Base-by-base conservation (phyloP, 495 filamentous ascomycete species). In the Niebla homalea region DNA sequence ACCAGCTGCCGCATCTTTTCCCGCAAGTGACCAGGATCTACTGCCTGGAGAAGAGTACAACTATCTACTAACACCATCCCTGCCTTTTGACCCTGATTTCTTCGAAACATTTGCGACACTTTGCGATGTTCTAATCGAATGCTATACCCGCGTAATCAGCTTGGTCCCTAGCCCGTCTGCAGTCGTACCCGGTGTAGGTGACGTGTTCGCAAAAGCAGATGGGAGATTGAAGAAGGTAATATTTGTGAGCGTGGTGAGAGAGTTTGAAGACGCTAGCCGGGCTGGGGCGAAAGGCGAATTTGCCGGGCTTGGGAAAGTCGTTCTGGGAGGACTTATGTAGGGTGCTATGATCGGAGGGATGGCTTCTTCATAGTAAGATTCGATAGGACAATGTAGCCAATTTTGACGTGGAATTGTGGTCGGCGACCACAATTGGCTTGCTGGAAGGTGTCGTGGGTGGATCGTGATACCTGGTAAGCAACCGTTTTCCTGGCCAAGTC, bases 81-180 rank as follows among this genome's bases (percentile, higher is more conserved):
- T 97, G 45, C 92, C 92, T 0, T 99, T 99, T 60, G 92, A 97
- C 44, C 90, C 90, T 10, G 92, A 99, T 65, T 99, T 94, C 60
- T 93, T 88, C 63, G 87, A 94, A 67, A 93, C 87, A 0, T 97
- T 97, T 65, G 84, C 89, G n/a, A 96, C 92, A 8, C 71, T 99
- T 21, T 97, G 92, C 67, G 93, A 99, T 64, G 85, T 93, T 2
- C 67, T 99, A 50, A 93, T 95, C 55, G 92, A 97, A 58, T 85
- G 80, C 57, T 99, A 99, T 65, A 79, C 80, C 43, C 75, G 81
- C 29, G 77, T 97, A 19, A 68, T 90, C 59, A 68, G 65, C 19
- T 70, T 97, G 43, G 70, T 97, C 37, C 70, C 78, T 23, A 74
- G 76, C 1, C 78, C 89, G 2, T 69, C 77, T 3, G 70, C 80